Evolutionary conservation across 805 yeast species (phyloP).

Genomic region (Spathaspora girioi): DNA sequence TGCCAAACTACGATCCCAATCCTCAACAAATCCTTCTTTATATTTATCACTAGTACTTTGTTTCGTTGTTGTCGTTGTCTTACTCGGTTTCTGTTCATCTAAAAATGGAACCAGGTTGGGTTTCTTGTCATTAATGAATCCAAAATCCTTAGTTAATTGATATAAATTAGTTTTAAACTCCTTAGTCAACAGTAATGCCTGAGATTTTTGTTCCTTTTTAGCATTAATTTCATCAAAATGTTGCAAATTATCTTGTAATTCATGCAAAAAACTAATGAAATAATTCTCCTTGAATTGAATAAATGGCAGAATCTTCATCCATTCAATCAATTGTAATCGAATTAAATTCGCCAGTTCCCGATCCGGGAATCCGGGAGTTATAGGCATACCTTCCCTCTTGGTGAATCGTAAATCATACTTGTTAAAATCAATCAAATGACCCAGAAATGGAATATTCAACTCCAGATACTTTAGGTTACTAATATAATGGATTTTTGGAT

Average conservation of each 20-base stretch:
- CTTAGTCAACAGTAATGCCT: slow-evolving; percentile 16
- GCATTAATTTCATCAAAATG: slow-evolving; percentile 9
- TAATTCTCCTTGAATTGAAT: slow-evolving; percentile 19
- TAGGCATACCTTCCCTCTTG: slow-evolving; percentile 8
- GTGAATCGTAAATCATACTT: slow-evolving; percentile 33
- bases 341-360: slow-evolving; percentile 17
- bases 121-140: slow-evolving; percentile 9
- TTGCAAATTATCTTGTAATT: slow-evolving; percentile 13
- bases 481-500: slow-evolving; percentile 5
- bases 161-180: slow-evolving; percentile 16
- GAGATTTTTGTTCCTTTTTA: slow-evolving; percentile 13
- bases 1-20: slow-evolving; percentile 26
- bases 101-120: neutral
- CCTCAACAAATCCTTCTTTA: slow-evolving; percentile 17
- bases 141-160: slow-evolving; percentile 18
- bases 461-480: slow-evolving; percentile 2
- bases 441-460: slow-evolving; percentile 13
- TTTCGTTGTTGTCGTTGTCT: slow-evolving; percentile 1
- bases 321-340: slow-evolving; percentile 28
- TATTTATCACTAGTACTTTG: no score
- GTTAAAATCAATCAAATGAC: slow-evolving; percentile 33
- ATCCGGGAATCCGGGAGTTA: no score
- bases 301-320: slow-evolving; percentile 38
- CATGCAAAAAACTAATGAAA: slow-evolving; percentile 15
- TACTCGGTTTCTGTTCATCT: neutral